Conservation (phyloP, 345 rosid species). For the Rhodomyrtus tomentosa region DNA sequence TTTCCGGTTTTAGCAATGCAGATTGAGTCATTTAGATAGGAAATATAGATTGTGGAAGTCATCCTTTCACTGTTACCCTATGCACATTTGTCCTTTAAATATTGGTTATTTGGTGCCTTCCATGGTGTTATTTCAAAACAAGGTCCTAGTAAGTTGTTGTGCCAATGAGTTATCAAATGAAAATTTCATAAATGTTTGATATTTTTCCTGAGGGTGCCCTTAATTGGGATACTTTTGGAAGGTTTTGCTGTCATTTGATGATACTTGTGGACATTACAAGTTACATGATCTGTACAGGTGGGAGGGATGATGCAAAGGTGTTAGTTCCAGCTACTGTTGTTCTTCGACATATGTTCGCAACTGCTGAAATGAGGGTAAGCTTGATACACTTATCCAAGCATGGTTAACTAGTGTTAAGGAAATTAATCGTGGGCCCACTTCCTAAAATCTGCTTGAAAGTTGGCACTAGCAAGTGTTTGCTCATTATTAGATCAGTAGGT, state of each 20-base stretch:
- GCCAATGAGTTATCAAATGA: background rate
- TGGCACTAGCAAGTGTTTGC: background rate
- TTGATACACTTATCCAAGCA: background rate
- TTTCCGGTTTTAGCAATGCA: background rate
- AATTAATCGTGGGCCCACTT: background rate
- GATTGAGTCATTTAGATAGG: background rate
- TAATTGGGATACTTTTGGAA: background rate
- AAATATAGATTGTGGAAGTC: background rate
- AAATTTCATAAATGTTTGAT: background rate
- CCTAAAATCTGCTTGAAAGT: background rate
- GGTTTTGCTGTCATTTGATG: background rate
- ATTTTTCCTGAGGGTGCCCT: background rate
- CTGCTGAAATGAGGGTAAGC: conserved; percentile 78
- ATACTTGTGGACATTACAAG: background rate
- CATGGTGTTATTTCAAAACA: background rate
- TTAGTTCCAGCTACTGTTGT: conserved; percentile 64
- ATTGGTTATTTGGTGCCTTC: background rate
- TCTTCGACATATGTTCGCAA: conserved; percentile 75
- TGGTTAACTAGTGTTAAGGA: background rate
- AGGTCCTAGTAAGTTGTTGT: background rate
- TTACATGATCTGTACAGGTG: conserved; percentile 38
- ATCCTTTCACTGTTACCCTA: background rate
- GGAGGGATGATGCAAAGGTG: conserved; percentile 86
- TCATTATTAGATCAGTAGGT: background rate
- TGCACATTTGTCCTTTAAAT: background rate